A percentile compares a stretch with the other conserved stretches of the same genome.
These are phyloP conservation scores for Chondrus crispus DNA, from an alignment of 23 red algal genomes.

Conservation along the genomic window DNA sequence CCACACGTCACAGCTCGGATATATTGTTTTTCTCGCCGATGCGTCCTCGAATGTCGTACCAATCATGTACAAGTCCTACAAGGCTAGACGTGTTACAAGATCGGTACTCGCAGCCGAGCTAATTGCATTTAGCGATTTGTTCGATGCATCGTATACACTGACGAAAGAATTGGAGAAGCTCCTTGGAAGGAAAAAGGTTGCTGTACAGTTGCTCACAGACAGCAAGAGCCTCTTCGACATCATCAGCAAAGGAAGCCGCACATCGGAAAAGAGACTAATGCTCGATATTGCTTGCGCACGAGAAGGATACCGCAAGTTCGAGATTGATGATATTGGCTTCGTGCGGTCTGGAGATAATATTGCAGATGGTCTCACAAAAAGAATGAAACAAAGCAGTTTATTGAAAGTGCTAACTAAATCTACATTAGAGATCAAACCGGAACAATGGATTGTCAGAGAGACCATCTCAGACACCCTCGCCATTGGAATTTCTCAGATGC, in stretches of 20 bases:
- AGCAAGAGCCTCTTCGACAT: slow-evolving; percentile 20
- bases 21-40: background rate
- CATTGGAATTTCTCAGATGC: too few relatives aligned
- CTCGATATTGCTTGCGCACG: background rate
- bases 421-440: too few relatives aligned
- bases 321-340: slow-evolving; percentile 3
- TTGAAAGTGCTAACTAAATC: background rate
- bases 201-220: background rate
- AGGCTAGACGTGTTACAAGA: background rate
- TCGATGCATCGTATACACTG: background rate
- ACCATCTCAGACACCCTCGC: too few relatives aligned
- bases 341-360: background rate
- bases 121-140: background rate
- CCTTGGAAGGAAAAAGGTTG: background rate
- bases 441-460: too few relatives aligned
- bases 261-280: slow-evolving; percentile 21
- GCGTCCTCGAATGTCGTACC: background rate
- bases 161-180: background rate
- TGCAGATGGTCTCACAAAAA: background rate
- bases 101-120: background rate
- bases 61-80: background rate
- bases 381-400: background rate
- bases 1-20: background rate
- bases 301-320: background rate
- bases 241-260: background rate